Percentiles rank a stretch among this genome's conserved stretches.
Evolutionary conservation across 345 rosid genomes (phyloP).

Genomic region (Gossypium thurberi): DNA sequence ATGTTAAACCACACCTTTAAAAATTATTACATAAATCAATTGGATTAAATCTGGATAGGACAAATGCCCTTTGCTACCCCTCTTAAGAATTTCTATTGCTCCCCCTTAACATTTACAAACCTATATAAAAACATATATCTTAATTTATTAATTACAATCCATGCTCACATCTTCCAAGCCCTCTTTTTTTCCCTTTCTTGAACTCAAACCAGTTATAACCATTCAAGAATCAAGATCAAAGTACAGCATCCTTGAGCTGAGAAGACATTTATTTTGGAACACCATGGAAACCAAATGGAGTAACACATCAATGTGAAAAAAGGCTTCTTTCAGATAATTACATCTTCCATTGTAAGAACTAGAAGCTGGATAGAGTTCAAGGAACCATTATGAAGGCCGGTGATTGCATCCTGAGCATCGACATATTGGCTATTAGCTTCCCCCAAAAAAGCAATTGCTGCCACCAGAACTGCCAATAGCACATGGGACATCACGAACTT

Average conservation of each 20-base stretch:
- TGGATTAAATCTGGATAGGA: neutral
- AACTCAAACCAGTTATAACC: neutral
- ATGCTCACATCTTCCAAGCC: neutral
- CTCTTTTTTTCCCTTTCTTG: neutral
- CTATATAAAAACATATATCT: neutral
- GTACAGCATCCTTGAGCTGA: neutral
- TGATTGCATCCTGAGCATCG: neutral
- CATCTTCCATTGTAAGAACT: neutral
- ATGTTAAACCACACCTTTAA: neutral
- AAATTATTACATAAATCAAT: neutral
- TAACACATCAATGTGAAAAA: neutral
- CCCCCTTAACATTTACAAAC: conserved; percentile 1
- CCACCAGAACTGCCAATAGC: conserved; percentile 57
- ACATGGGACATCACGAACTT: conserved; percentile 47
- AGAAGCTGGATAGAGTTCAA: neutral
- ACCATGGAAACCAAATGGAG: neutral
- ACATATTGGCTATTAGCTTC: conserved; percentile 18
- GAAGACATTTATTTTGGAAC: neutral
- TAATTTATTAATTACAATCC: neutral
- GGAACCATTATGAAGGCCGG: neutral
- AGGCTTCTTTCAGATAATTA: neutral
- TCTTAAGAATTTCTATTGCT: neutral
- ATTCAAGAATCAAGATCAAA: neutral
- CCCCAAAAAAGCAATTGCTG: conserved; percentile 46
- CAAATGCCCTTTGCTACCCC: neutral